Percentiles rank a stretch among this genome's conserved stretches.
phyloP scores from a whole-genome alignment of 1,284 basidiomycete species.

The Heliocybe sulcata region DNA sequence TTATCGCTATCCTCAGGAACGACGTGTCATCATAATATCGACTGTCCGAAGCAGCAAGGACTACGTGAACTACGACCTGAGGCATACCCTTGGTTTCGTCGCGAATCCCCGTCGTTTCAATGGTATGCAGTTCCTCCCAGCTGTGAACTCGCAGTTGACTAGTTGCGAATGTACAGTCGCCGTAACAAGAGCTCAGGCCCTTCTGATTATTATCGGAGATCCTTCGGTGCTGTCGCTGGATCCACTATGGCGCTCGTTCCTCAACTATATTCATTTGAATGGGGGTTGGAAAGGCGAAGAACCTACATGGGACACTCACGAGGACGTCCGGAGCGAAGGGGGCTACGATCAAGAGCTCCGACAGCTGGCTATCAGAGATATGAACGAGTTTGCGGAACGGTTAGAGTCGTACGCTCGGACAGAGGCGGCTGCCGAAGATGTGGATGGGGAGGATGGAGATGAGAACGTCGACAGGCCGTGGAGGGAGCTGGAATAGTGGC shows the following conservation, averaged over 20 bases:
- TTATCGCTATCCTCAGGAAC: constrained; percentile 34
- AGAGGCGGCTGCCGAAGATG: constrained; percentile 22
- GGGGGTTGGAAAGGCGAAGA: constrained; percentile 43
- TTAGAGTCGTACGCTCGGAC: constrained; percentile 37
- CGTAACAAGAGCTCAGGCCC: constrained; percentile 47
- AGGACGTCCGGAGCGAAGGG: constrained; percentile 19
- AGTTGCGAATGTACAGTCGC: constrained; percentile 36
- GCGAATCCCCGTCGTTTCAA: constrained; percentile 58
- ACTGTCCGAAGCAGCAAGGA: constrained; percentile 55
- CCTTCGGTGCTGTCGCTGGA: constrained; percentile 48
- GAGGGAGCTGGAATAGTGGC: constrained; percentile 33
- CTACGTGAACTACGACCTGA: constrained; percentile 47
- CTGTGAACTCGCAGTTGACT: not conserved
- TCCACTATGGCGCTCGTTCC: constrained; percentile 45
- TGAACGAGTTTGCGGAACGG: constrained; percentile 41
- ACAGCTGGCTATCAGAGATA: constrained; percentile 30
- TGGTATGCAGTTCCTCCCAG: constrained; percentile 29
- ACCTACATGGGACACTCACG: constrained; percentile 38
- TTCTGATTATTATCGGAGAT: constrained; percentile 49
- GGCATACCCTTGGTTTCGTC: constrained; percentile 55
- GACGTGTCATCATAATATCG: constrained; percentile 57
- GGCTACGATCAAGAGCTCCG: constrained; percentile 21
- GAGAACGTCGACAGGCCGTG: constrained; percentile 44
- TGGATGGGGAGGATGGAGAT: constrained; percentile 29
- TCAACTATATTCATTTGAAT: constrained; percentile 38